These are phyloP conservation scores for Penicillium decumbens DNA, from an alignment of 2,329 filamentous ascomycete species.

Conservation along the genomic window DNA sequence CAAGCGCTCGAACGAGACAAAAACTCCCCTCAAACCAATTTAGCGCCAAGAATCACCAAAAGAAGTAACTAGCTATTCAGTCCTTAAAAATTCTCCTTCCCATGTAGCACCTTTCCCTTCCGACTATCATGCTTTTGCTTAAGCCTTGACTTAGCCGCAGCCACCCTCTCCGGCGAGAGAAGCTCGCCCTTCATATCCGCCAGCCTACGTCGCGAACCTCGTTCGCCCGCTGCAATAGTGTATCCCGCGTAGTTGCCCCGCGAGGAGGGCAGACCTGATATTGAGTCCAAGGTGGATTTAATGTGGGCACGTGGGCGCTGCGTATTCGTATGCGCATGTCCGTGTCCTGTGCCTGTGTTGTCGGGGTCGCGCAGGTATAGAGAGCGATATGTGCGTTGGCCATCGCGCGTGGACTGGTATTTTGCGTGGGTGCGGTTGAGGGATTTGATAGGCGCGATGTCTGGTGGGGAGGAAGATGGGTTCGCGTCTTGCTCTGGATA, in stretches of 20 bases:
- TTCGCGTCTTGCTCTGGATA: conserved; percentile 13
- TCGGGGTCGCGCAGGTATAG: conserved; percentile 21
- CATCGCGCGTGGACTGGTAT: conserved; percentile 19
- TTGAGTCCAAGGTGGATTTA: conserved; percentile 29
- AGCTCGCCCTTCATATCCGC: conserved; percentile 22
- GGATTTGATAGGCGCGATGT: conserved; percentile 23
- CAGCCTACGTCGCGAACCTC: conserved; percentile 20
- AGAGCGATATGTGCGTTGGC: conserved; percentile 24
- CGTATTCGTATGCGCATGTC: conserved; percentile 14
- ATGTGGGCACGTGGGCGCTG: conserved; percentile 24
- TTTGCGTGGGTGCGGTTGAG: conserved; percentile 21
- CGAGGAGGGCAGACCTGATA: conserved; percentile 20
- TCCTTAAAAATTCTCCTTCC: conserved; percentile 31
- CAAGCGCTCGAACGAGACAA: neutral
- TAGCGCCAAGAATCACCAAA: neutral
- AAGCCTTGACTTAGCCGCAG: conserved; percentile 35
- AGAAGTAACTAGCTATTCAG: neutral
- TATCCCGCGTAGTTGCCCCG: conserved; percentile 15
- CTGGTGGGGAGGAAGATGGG: conserved; percentile 33
- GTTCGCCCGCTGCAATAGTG: conserved; percentile 21
- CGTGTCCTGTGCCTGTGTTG: conserved; percentile 12
- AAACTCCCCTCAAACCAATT: neutral
- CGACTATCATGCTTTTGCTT: conserved; percentile 27
- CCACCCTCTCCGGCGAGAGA: conserved; percentile 31
- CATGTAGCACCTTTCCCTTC: conserved; percentile 23